Evolutionary conservation across 495 filamentous ascomycete genomes (phyloP), one percentile per base, ranked within the genome.

Genomic region (Penicillium alfredii): DNA sequence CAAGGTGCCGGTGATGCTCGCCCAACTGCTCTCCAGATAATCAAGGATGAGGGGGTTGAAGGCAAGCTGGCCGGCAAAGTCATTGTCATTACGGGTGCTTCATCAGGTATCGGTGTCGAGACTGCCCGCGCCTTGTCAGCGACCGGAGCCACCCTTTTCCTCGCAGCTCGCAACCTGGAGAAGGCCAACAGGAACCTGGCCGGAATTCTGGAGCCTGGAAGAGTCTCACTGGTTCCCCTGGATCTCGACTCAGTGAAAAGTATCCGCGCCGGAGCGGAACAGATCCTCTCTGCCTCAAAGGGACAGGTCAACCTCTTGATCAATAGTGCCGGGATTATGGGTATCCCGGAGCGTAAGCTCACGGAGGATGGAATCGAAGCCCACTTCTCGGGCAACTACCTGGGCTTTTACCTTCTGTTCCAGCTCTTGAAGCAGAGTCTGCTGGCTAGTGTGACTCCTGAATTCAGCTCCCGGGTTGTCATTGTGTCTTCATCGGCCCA

Each of bases 1-100:
- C n/a, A n/a, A n/a, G n/a, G n/a, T n/a, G n/a, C 65, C n/a, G 68
- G 71, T 3, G 75, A 81, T 53, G 53, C 57, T 9, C 72, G 76
- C 10, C 74, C 73, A 14, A 79, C 75, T 5, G 75, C 69, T 9
- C 41, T 71, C 10, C 64, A 75, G 38, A 67, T 81, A 29, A 44
- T 81, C 40, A 26, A 67, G 30, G 74, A 78, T 37, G 63, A 78
- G 29, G 40, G 37, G 6, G 36, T 72, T 12, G 44, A 60, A 17
- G 62, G 59, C 10, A 60, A 56, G n/a, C 38, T 70, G 8, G 35
- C 25, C 1, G 69, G 53, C 40, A 74, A 76, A 47, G 59, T 68
- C 15, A 53, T 74, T 25, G 38, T 78, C 12, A 60, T 78, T 30
- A 77, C 73, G 5, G 74, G 76, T 13, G 51, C 48, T 13, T 66